Base-by-base conservation (phyloP, 164 flowering plant species). In the Tetracentron sinense region DNA sequence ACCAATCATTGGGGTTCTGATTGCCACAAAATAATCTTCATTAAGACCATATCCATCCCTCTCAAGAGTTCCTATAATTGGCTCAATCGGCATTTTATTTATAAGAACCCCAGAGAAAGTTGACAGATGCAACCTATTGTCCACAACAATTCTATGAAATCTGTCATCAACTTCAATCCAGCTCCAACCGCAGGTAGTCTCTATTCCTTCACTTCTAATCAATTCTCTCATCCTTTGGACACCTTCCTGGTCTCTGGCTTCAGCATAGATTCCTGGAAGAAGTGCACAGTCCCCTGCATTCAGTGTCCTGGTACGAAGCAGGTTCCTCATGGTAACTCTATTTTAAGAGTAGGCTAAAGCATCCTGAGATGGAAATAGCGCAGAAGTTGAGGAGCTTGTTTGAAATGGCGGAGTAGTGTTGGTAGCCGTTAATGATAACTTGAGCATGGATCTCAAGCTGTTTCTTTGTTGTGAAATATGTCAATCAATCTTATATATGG, bases 221-320 rank as follows among this genome's bases (percentile, higher is more conserved):
- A 77, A 48, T 59, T 77, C 79, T 64, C 84, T 77, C 81, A 79
- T 79, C 61, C 74, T 75, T 20, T 79, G 72, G 46, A 75, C 77
- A 30, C 85, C 83, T 19, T 60, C 55, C 17, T 47, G 30, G 47
- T 83, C 62, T 25, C 74, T 69, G 1, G 53, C 69, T 48, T 52
- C 74, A 22, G 77, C 69, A 56, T 79, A 83, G 56, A 81, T 77
- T 21, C 80, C 62, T 48, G 82, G 80, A 11, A 83, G 79, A n/a
- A 83, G 79, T 14, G 79, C 62, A 64, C 70, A 80, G 62, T 83
- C 88, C 59, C 88, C 85, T 4, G 85, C 88, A 60, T 48, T 72
- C n/a, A 63, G 49, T 29, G 69, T 71, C 25, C 68, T 49, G 4
- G 75, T 66, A 38, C 54, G 74, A 49, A 73, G 63, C 63, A 83